A percentile compares a stretch with the other conserved stretches of the same genome.
phyloP scores from a whole-genome alignment of 768 basidiomycete species.

The Steccherinum ochraceum region DNA sequence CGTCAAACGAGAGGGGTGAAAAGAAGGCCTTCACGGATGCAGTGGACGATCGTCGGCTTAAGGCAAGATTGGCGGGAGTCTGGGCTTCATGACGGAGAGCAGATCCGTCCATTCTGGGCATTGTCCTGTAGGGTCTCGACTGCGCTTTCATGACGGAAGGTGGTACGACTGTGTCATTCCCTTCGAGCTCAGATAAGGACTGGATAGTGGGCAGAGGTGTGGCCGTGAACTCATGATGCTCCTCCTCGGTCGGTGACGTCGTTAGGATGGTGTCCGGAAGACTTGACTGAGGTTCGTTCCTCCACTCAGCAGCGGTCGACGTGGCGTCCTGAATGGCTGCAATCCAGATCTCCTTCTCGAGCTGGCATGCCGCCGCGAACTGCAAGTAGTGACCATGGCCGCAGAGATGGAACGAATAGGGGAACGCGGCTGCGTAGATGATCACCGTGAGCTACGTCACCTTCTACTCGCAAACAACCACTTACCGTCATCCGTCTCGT shows the following conservation, averaged over 20 bases:
- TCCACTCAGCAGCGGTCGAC: slow-evolving; percentile 40
- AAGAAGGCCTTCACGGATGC: slow-evolving; percentile 59
- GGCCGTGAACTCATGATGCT: slow-evolving; percentile 9
- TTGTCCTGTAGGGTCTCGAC: slow-evolving; percentile 3
- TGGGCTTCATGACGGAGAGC: slow-evolving; percentile 12
- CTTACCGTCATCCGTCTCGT: slow-evolving; percentile 71
- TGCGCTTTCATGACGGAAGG: slow-evolving; percentile 1
- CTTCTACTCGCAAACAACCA: slow-evolving; percentile 13
- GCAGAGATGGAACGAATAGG: slow-evolving; percentile 68
- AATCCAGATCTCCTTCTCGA: slow-evolving; percentile 88
- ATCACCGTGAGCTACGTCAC: background rate
- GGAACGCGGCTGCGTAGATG: slow-evolving; percentile 56
- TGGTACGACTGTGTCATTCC: slow-evolving; percentile 3
- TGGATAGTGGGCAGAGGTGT: slow-evolving; percentile 25
- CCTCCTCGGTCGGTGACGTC: slow-evolving; percentile 23
- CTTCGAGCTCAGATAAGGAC: slow-evolving; percentile 24
- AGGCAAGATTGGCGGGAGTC: slow-evolving; percentile 28
- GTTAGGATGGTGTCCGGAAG: slow-evolving; percentile 38
- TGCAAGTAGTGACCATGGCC: slow-evolving; percentile 73
- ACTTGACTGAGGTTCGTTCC: slow-evolving; percentile 58
- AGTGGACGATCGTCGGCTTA: slow-evolving; percentile 52
- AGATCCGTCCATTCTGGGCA: slow-evolving; percentile 16
- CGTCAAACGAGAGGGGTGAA: slow-evolving; percentile 42
- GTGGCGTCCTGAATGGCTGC: slow-evolving; percentile 52
- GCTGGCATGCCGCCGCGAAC: slow-evolving; percentile 75